These are phyloP conservation scores for Calonectria multiphialidica DNA, from an alignment of 2,329 filamentous ascomycete genomes.

Conservation along the genomic window DNA sequence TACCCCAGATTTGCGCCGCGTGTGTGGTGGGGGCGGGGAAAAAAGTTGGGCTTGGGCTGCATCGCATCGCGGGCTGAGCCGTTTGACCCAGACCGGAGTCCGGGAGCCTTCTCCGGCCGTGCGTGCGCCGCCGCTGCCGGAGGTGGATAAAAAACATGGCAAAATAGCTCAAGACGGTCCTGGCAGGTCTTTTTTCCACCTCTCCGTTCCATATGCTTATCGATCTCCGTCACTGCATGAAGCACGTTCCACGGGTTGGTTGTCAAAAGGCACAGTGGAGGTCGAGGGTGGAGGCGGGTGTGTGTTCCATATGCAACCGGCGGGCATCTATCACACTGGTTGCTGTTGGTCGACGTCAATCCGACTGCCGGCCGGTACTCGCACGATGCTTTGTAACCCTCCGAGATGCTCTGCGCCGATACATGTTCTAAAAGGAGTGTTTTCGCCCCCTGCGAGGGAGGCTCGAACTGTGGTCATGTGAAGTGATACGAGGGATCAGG, in stretches of 20 bases:
- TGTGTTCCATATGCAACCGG: not conserved
- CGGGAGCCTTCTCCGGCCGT: constrained; percentile 30
- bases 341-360: not conserved
- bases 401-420: not conserved
- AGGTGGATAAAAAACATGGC: not conserved
- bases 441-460: not conserved
- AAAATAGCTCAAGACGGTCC: constrained; percentile 9
- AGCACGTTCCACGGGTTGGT: constrained; percentile 13
- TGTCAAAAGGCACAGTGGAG: not conserved
- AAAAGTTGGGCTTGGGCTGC: constrained; percentile 11
- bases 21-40: constrained; percentile 40
- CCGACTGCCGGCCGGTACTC: not conserved
- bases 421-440: not conserved
- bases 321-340: not conserved
- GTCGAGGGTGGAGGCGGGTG: not conserved
- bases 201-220: not conserved
- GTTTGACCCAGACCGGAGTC: constrained; percentile 28
- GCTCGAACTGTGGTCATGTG: not conserved
- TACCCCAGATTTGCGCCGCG: constrained; percentile 22
- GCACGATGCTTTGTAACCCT: not conserved
- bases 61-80: constrained; percentile 27
- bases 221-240: not conserved
- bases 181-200: not conserved
- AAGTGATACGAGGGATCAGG: not conserved
- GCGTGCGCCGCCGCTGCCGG: constrained; percentile 30